These are phyloP conservation scores for Cystofilobasidium capitatum DNA, from an alignment of 768 basidiomycete genomes.

Conservation along the genomic window DNA sequence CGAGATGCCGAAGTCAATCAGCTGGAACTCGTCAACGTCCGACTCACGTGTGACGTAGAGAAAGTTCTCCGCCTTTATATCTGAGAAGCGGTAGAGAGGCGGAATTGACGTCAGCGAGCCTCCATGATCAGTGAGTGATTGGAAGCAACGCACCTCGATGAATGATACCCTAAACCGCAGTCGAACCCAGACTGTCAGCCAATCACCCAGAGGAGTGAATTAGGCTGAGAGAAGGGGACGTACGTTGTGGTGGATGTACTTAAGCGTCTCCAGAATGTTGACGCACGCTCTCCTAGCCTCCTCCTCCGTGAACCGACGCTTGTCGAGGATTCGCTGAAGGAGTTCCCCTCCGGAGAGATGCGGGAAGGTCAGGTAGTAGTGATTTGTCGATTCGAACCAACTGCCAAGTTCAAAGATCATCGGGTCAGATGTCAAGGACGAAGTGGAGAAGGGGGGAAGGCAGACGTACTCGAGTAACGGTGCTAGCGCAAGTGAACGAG, in stretches of 20 bases:
- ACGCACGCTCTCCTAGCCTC: constrained; percentile 14
- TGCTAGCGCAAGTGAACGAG: background rate
- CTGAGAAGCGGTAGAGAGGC: background rate
- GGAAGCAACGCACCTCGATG: constrained; percentile 4
- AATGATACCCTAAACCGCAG: constrained; percentile 17
- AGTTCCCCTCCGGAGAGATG: constrained; percentile 18
- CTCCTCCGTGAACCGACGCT: constrained; percentile 24
- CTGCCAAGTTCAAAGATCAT: background rate
- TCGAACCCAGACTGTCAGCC: too few species aligned
- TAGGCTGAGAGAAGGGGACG: background rate
- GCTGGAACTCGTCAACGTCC: constrained; percentile 20
- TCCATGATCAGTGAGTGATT: background rate
- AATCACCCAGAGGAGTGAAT: background rate
- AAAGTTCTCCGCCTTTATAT: constrained; percentile 26
- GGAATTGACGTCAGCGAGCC: background rate
- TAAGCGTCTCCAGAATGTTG: constrained; percentile 23
- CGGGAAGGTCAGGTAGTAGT: constrained; percentile 27
- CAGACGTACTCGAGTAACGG: constrained; percentile 15
- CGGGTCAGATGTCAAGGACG: background rate
- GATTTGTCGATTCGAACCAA: constrained; percentile 24
- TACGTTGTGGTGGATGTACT: constrained; percentile 25
- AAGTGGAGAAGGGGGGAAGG: background rate
- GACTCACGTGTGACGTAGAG: constrained; percentile 16
- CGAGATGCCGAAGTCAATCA: constrained; percentile 25
- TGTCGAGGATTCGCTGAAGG: constrained; percentile 23